Evolutionary conservation across 2,329 filamentous ascomycete genomes (phyloP).

Genomic region (Zelopaecilomyces penicillatus): DNA sequence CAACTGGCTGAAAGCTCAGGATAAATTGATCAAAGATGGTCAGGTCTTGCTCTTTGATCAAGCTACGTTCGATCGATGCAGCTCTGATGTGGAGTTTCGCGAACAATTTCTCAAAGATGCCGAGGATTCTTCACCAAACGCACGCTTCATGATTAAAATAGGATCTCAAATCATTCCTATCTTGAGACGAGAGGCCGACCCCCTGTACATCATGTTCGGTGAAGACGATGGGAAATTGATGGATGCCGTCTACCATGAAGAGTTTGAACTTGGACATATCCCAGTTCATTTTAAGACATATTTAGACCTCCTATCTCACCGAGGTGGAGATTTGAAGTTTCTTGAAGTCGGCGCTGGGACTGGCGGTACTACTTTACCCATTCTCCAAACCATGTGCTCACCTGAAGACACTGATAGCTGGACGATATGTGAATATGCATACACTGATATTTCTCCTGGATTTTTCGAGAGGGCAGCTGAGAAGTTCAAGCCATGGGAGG

Average conservation of each 20-base stretch:
- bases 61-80: not conserved
- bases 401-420: conserved; percentile 15
- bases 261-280: too few species aligned
- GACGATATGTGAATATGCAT: conserved; percentile 22
- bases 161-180: conserved; percentile 19
- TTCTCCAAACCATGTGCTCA: conserved; percentile 16
- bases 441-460: conserved; percentile 30
- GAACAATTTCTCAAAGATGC: not conserved
- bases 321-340: conserved; percentile 25
- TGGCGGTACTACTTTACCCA: conserved; percentile 23
- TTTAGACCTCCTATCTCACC: conserved; percentile 17
- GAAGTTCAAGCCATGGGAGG: conserved; percentile 3
- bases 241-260: too few species aligned
- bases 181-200: conserved; percentile 23
- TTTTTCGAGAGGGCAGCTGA: conserved; percentile 23
- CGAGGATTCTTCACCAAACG: not conserved
- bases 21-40: not conserved
- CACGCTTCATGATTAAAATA: not conserved
- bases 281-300: not conserved
- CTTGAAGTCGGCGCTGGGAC: conserved; percentile 34
- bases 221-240: too few species aligned
- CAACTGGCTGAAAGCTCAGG: too few species aligned
- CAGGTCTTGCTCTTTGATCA: not conserved
- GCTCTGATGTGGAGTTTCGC: too few species aligned
- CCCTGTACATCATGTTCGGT: conserved; percentile 28